Evolutionary conservation across 176 grass and related monocot genomes (phyloP).

Genomic region (Triticum turgidum): DNA sequence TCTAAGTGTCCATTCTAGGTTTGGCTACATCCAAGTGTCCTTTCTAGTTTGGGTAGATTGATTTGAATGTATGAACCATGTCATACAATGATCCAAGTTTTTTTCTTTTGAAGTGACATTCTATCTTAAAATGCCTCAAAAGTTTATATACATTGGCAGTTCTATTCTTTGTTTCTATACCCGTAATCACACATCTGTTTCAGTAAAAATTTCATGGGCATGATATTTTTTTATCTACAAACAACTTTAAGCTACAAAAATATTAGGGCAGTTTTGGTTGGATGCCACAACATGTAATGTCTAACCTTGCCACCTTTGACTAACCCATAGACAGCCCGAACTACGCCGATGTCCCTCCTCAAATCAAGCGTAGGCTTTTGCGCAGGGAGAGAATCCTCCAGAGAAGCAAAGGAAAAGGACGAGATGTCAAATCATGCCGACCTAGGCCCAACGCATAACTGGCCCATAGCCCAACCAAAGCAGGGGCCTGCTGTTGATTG

Average conservation of each 20-base stretch:
- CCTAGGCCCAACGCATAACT: too few relatives aligned
- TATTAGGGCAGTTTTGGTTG: not conserved
- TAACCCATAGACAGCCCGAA: too few relatives aligned
- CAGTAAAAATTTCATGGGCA: not conserved
- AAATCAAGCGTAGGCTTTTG: too few relatives aligned
- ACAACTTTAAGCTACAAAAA: not conserved
- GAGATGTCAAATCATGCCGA: too few relatives aligned
- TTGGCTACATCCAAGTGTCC: not conserved
- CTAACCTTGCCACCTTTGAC: not conserved
- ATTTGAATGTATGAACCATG: not conserved
- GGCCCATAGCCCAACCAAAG: too few relatives aligned
- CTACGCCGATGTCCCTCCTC: too few relatives aligned
- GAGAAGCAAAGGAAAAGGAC: too few relatives aligned
- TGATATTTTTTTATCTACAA: not conserved
- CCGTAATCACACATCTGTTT: not conserved
- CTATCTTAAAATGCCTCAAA: not conserved
- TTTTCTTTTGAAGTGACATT: not conserved
- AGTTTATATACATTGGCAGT: not conserved
- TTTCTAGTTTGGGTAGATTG: slow-evolving; percentile 13
- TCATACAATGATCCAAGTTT: not conserved
- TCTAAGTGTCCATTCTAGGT: not conserved
- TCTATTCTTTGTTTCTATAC: not conserved
- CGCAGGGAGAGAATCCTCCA: too few relatives aligned
- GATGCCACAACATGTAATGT: not conserved
- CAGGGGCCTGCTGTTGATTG: too few relatives aligned